Percentiles rank a stretch among this genome's conserved stretches.
phyloP scores from a whole-genome alignment of 495 filamentous ascomycete genomes.

The Aspergillus campestris region DNA sequence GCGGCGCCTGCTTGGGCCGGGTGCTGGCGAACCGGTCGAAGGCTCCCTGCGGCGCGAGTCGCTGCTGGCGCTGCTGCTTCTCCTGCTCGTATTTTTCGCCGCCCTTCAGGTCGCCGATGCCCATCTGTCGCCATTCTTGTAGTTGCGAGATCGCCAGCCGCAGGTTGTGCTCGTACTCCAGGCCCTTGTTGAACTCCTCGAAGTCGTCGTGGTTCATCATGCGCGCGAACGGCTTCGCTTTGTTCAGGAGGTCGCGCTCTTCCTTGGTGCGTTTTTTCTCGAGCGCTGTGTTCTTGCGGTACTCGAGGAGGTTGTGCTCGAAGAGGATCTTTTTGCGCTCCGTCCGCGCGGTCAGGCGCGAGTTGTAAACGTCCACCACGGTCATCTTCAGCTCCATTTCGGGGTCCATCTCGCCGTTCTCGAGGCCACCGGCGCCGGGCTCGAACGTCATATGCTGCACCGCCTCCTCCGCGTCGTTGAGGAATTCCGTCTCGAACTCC shows the following conservation, averaged over 20 bases:
- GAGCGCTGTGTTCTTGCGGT: constrained; percentile 71
- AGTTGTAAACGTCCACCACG: constrained; percentile 98
- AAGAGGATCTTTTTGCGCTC: constrained; percentile 96
- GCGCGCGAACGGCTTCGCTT: constrained; percentile 88
- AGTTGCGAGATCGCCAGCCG: constrained; percentile 83
- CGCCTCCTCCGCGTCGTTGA: constrained; percentile 96
- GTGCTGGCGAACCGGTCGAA: constrained; percentile 71
- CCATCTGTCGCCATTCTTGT: constrained; percentile 85
- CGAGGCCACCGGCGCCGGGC: constrained; percentile 84
- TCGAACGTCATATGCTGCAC: constrained; percentile 98
- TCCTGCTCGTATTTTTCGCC: constrained; percentile 95
- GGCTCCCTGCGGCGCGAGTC: constrained; percentile 59
- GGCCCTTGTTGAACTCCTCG: constrained; percentile 68
- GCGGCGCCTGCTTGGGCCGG: constrained; percentile 41
- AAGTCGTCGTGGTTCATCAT: constrained; percentile 96
- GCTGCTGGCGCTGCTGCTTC: constrained; percentile 67
- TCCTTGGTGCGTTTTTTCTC: constrained; percentile 97
- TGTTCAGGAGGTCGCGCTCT: constrained; percentile 80
- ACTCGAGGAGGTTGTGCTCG: constrained; percentile 87
- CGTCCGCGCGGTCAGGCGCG: constrained; percentile 79
- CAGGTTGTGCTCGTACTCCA: constrained; percentile 85
- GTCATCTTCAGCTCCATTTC: constrained; percentile 97
- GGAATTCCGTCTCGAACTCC: constrained; percentile 96
- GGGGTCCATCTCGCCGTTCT: constrained; percentile 77
- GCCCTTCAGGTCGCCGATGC: constrained; percentile 70